Percentiles rank a stretch among this genome's conserved stretches.
Evolutionary conservation across 2,329 filamentous ascomycete genomes (phyloP).

Genomic region (Macroventuria anomochaeta): DNA sequence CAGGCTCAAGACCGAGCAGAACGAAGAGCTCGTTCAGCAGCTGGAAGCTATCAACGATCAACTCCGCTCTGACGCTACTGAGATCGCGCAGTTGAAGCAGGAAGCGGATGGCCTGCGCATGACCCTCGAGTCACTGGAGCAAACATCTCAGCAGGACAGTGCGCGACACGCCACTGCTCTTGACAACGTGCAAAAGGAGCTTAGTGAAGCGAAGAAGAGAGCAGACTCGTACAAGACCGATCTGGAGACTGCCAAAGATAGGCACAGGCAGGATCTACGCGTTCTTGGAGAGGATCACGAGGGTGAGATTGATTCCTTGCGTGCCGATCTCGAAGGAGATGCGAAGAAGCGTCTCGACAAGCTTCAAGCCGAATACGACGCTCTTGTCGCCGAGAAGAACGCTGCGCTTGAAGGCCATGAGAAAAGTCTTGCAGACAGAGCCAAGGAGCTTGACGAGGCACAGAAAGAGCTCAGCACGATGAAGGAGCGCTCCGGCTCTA

Average conservation of each 20-base stretch:
- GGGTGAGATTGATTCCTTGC: slow-evolving; percentile 44
- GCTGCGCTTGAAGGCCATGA: slow-evolving; percentile 31
- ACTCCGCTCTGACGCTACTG: slow-evolving; percentile 37
- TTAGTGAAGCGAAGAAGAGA: slow-evolving; percentile 37
- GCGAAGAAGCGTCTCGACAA: slow-evolving; percentile 43
- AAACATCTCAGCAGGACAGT: slow-evolving; percentile 36
- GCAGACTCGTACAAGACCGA: slow-evolving; percentile 37
- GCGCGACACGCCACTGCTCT: slow-evolving; percentile 35
- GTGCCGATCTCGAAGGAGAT: slow-evolving; percentile 46
- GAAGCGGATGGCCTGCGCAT: slow-evolving; percentile 39
- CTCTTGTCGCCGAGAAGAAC: slow-evolving; percentile 41
- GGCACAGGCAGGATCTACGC: slow-evolving; percentile 38
- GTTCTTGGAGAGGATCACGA: slow-evolving; percentile 44
- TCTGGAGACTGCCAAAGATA: slow-evolving; percentile 34
- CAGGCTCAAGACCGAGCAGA: slow-evolving; percentile 39
- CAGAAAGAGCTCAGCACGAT: slow-evolving; percentile 28
- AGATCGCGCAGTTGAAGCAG: slow-evolving; percentile 36
- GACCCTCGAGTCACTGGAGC: slow-evolving; percentile 43
- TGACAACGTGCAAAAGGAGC: slow-evolving; percentile 32
- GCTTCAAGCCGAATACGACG: slow-evolving; percentile 42
- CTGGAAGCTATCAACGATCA: slow-evolving; percentile 46
- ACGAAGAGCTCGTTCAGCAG: slow-evolving; percentile 42
- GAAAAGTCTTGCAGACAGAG: slow-evolving; percentile 27
- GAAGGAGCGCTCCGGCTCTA: slow-evolving; percentile 32
- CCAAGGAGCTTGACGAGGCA: slow-evolving; percentile 27